Evolutionary conservation across 2,329 filamentous ascomycete genomes (phyloP).

Genomic region (Cercospora beticola): DNA sequence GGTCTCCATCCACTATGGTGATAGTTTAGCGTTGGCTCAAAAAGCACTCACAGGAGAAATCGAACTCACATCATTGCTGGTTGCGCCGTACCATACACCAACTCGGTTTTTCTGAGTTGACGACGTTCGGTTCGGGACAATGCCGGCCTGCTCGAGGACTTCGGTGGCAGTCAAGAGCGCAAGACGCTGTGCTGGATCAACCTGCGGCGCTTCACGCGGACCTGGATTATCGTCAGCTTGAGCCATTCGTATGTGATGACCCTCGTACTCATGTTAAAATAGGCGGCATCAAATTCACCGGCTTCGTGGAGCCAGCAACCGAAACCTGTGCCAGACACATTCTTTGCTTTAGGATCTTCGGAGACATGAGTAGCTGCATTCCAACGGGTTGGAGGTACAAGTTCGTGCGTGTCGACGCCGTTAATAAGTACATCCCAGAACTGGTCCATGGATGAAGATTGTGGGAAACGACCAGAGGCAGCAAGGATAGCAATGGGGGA

Average conservation of each 20-base stretch:
- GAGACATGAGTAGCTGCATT: constrained; percentile 42
- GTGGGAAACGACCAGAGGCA: constrained; percentile 31
- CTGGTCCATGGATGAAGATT: constrained; percentile 22
- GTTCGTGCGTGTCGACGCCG: constrained; percentile 21
- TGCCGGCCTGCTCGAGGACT: constrained; percentile 31
- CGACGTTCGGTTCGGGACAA: constrained; percentile 33
- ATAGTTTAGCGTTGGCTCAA: background rate
- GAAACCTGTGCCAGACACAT: constrained; percentile 15
- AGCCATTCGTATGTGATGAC: constrained; percentile 7
- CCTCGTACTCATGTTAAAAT: constrained; percentile 41
- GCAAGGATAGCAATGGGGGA: constrained; percentile 31
- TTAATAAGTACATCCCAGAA: constrained; percentile 30
- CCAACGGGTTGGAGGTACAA: constrained; percentile 32
- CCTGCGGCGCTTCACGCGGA: constrained; percentile 30
- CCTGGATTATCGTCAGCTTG: background rate
- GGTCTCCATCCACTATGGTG: constrained; percentile 22
- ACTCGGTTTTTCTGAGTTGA: constrained; percentile 33
- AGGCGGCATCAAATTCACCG: constrained; percentile 41
- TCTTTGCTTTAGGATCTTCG: constrained; percentile 38
- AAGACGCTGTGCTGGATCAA: constrained; percentile 29
- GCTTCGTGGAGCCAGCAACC: constrained; percentile 43
- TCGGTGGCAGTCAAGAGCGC: constrained; percentile 33
- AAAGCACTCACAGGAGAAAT: background rate
- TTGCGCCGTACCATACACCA: constrained; percentile 37
- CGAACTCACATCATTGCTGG: constrained; percentile 32